Evolutionary conservation across 495 filamentous ascomycete species (phyloP), one percentile per base, ranked within the genome.

Genomic region (Eremomyces bilateralis): DNA sequence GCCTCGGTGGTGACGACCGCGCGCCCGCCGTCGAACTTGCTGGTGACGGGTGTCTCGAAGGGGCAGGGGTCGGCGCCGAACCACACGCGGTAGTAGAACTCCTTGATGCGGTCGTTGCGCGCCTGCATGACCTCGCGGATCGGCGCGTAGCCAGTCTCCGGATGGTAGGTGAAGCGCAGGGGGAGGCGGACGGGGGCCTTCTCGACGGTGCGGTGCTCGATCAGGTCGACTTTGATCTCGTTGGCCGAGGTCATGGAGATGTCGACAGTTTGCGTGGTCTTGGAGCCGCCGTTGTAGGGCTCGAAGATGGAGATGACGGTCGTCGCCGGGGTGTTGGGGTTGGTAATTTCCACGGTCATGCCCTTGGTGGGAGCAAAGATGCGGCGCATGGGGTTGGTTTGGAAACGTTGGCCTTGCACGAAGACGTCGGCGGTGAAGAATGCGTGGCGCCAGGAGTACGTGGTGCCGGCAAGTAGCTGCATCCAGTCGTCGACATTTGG

Each of bases 11-110:
- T 93, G 43, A 97, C 81, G 12, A 65, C 80, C 21, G 79, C 65
- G 41, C 68, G 68, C 41, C 90, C 90, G 46, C 88, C 88, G 41
- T 79, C 78, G 51, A 97, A 97, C 29, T 70, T 73, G 45, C 76
- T 73, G 3, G 80, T 81, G 24, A 90, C 77, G 11, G 77, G 60
- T 6, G 73, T 71, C 45, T 94, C 74, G 33, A 93, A 81, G 20
- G 91, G 78, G 15, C 84, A 65, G 18, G 64, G 50, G 45, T 88
- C 84, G 45, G 81, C 72, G 12, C 83, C 90, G 45, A 97, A 97
- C 88, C 88, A 93, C 40, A 85, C 71, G 21, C 71, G 69, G 66
- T 90, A 93, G 64, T 97, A 97, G 53, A 95, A 97, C 55, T 88
- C 72, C 59, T 93, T 94, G 64, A 97, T 93, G 34, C 80, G 72